These are phyloP conservation scores for Salvia miltiorrhiza DNA, from an alignment of 257 asterid genomes.

Conservation along the genomic window DNA sequence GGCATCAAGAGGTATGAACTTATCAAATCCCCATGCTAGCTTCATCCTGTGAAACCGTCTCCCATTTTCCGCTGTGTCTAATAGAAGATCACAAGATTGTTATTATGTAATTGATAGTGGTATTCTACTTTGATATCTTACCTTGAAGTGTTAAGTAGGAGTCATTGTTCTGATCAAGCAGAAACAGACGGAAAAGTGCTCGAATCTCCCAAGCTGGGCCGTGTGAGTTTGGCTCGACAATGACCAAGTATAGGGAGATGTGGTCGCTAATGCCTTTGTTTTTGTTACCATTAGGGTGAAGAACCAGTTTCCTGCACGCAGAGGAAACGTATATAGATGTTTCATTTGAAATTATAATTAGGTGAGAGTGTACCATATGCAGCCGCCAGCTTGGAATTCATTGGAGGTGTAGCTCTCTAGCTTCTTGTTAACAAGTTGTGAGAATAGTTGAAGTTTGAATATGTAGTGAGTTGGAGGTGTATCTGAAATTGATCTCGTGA, in stretches of 20 bases:
- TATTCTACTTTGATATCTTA: neutral
- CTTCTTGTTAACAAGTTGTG: slow-evolving; percentile 41
- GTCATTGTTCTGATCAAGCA: slow-evolving; percentile 66
- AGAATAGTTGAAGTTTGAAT: slow-evolving; percentile 41
- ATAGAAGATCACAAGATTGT: neutral
- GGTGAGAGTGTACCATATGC: slow-evolving; percentile 46
- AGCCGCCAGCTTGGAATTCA: slow-evolving; percentile 67
- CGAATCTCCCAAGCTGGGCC: slow-evolving; percentile 55
- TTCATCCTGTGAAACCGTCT: slow-evolving; percentile 54
- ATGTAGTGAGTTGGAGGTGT: slow-evolving; percentile 49
- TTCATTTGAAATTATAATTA: neutral
- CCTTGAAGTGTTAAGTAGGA: slow-evolving; percentile 52
- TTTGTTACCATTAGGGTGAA: slow-evolving; percentile 72
- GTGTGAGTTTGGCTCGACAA: slow-evolving; percentile 30
- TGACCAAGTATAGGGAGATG: slow-evolving; percentile 50
- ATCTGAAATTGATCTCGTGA: slow-evolving; percentile 32
- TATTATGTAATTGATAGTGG: neutral
- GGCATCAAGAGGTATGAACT: slow-evolving; percentile 42
- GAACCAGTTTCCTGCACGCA: slow-evolving; percentile 49
- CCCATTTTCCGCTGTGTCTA: slow-evolving; percentile 36
- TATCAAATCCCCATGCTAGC: slow-evolving; percentile 56
- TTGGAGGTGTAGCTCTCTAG: slow-evolving; percentile 41
- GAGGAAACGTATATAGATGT: neutral
- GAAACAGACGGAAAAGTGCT: slow-evolving; percentile 43
- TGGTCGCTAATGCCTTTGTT: slow-evolving; percentile 44